Evolutionary conservation across 2,329 filamentous ascomycete species (phyloP), one percentile per base, ranked within the genome.

Genomic region (Fusarium sp.): DNA sequence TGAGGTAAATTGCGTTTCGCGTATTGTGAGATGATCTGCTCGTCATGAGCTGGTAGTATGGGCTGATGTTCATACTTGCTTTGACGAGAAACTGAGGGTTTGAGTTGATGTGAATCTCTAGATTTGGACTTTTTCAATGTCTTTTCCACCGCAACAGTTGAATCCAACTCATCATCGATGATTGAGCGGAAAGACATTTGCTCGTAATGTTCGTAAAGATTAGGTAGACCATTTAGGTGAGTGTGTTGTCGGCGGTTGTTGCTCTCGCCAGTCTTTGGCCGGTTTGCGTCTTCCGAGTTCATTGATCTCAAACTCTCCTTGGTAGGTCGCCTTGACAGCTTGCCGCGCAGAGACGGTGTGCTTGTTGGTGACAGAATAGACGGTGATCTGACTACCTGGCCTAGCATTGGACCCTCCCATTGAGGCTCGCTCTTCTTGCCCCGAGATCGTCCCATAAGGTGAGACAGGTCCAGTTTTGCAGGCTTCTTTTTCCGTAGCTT

Each of bases 161-260:
- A 54, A 10, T 60, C 62, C 41, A 73, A 13, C 15, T 75, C 70
- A 30, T 78, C 73, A 20, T 78, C 75, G 41, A 82, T 76, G 5
- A 84, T 77, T 41, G 85, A 78, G 17, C 83, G 83, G 61, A 87
- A 85, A 0, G 86, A 85, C 81, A 85, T 85, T 70, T 88, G 83
- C 75, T 89, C 88, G 73, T 90, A 89, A 73, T 89, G 86, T 60
- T 87, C 81, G 73, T 89, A 89, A 6, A 90, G 79, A 56, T 85
- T 84, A 45, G 86, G 81, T 26, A 88, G 76, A 5, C 83, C 84
- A 18, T 80, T 78, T 5, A 81, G 73, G 78, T 79, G 71, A 48
- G 73, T 54, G 35, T 70, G 67, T 13, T 45, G 61, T 53, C 72
- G 70, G 30, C 64, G 75, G 20, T 67, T 76, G 37, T 68, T 76